Conservation (phyloP, 805 yeast species). For the Teunomyces aglyptinius region DNA sequence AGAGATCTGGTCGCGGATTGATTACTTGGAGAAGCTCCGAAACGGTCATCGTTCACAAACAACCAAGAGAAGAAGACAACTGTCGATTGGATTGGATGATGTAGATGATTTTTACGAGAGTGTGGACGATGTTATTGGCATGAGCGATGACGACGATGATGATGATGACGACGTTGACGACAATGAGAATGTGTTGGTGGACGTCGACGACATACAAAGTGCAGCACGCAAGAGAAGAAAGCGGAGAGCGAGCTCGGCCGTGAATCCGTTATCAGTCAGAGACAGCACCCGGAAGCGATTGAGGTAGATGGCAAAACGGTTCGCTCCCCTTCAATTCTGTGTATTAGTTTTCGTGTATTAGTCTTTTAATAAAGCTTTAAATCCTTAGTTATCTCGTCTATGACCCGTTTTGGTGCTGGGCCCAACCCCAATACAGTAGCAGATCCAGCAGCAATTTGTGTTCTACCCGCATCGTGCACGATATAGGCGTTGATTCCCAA, state of each 20-base stretch:
- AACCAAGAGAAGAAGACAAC: slow-evolving; percentile 34
- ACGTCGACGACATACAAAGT: slow-evolving; percentile 22
- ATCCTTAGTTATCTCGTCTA: slow-evolving; percentile 80
- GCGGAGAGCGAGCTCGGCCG: slow-evolving; percentile 43
- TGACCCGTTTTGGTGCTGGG: slow-evolving; percentile 82
- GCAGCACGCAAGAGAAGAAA: slow-evolving; percentile 25
- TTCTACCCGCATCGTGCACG: slow-evolving; percentile 95
- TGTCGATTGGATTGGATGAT: slow-evolving; percentile 42
- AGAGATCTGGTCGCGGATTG: slow-evolving; percentile 68
- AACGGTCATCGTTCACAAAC: slow-evolving; percentile 31
- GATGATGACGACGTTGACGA: slow-evolving; percentile 22
- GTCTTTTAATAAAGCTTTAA: slow-evolving; percentile 61
- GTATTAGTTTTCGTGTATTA: slow-evolving; percentile 23
- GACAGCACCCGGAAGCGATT: slow-evolving; percentile 12
- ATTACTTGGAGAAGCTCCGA: slow-evolving; percentile 39
- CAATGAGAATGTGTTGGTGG: slow-evolving; percentile 14
- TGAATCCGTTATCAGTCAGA: slow-evolving; percentile 34
- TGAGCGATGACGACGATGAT: slow-evolving; percentile 32
- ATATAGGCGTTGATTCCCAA: slow-evolving; percentile 74
- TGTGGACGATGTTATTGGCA: slow-evolving; percentile 40
- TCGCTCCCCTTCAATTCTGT: slow-evolving; percentile 1
- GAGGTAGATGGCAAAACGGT: slow-evolving; percentile 3
- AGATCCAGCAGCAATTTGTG: slow-evolving; percentile 94
- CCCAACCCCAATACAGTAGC: slow-evolving; percentile 97
- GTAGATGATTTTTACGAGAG: slow-evolving; percentile 43